phyloP scores from a whole-genome alignment of 2,329 filamentous ascomycete species.

The Clarireedia homoeocarpa region DNA sequence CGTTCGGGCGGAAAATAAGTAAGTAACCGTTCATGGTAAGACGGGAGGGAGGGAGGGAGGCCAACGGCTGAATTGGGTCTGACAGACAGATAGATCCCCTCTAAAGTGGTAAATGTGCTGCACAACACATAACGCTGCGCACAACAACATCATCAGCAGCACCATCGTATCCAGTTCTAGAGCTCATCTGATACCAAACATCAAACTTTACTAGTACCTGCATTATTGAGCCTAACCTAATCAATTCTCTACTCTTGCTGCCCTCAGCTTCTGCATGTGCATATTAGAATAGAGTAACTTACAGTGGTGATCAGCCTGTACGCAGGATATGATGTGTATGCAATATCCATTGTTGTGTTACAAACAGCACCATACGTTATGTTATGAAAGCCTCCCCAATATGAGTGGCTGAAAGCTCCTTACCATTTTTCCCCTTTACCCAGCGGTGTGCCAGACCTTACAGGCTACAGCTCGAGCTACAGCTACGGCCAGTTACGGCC shows the following conservation, averaged over 20 bases:
- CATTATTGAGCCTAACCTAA: not conserved
- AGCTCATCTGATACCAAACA: not conserved
- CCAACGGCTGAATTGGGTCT: not conserved
- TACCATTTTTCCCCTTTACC: not conserved
- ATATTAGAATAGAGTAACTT: not conserved
- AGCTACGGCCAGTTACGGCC: too few species aligned
- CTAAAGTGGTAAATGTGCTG: not conserved
- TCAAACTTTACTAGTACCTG: conserved; percentile 1
- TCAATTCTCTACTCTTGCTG: not conserved
- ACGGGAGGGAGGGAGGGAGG: not conserved
- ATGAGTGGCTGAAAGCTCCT: not conserved
- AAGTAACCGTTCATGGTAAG: conserved; percentile 3
- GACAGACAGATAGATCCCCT: not conserved
- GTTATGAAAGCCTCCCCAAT: not conserved
- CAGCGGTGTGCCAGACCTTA: conserved; percentile 2
- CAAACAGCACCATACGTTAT: not conserved
- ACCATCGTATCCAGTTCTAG: not conserved
- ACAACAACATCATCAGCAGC: not conserved
- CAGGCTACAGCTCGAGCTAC: too few species aligned
- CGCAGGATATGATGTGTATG: not conserved
- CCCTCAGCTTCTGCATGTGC: not conserved
- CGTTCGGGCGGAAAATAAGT: not conserved
- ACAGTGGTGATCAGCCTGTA: not conserved
- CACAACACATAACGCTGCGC: not conserved
- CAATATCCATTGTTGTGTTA: not conserved